Percentiles rank a stretch among this genome's conserved stretches.
Conservation (phyloP, 148 eudicot species). For the Rhododendron henanense region DNA sequence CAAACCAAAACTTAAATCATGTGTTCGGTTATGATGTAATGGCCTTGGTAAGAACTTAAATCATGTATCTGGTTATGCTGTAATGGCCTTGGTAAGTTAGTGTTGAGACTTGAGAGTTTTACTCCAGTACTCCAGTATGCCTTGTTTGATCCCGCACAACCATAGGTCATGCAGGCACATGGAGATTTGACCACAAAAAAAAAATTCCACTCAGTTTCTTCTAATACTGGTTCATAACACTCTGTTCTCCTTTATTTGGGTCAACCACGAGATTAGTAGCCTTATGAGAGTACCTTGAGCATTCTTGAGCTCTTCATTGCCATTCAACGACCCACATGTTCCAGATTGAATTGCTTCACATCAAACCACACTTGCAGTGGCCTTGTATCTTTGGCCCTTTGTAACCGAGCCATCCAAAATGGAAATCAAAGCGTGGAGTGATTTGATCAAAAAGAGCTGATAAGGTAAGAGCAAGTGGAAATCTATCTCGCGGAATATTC, state of each 20-base stretch:
- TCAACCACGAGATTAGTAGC: background rate
- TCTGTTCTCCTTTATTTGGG: background rate
- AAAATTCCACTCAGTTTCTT: background rate
- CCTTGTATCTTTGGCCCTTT: background rate
- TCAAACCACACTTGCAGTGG: background rate
- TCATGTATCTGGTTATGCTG: background rate
- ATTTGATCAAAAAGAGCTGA: background rate
- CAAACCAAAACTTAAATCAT: too few species aligned
- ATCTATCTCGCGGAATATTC: background rate
- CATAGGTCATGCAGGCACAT: background rate
- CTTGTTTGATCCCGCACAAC: background rate
- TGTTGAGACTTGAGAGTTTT: background rate
- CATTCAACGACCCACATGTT: background rate
- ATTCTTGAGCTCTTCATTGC: background rate
- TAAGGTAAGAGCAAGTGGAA: background rate
- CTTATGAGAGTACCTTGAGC: background rate
- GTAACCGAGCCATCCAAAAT: background rate
- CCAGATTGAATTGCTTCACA: background rate
- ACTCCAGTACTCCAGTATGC: background rate
- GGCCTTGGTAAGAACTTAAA: background rate
- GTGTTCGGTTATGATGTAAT: background rate
- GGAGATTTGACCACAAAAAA: background rate
- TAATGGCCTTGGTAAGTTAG: background rate
- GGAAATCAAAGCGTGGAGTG: background rate
- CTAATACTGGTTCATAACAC: background rate